A percentile compares a stretch with the other conserved stretches of the same genome.
These are phyloP conservation scores for Coemansia sp. DNA, from an alignment of 192 early-diverging fungal genomes.

Conservation along the genomic window DNA sequence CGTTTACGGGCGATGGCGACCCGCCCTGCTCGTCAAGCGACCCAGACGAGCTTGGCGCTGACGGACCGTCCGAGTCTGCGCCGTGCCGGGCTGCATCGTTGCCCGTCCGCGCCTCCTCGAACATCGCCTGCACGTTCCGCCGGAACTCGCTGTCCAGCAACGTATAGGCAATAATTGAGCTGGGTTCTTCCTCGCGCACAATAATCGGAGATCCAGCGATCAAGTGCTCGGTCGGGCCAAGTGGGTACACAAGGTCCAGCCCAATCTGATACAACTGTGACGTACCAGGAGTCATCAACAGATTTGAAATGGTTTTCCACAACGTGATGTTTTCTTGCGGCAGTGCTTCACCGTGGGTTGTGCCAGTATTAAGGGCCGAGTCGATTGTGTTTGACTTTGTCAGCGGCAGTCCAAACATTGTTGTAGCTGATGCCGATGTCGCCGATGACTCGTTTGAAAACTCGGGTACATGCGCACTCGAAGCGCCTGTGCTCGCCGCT, in stretches of 20 bases:
- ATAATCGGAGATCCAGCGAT: slow-evolving; percentile 83
- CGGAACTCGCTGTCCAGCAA: slow-evolving; percentile 59
- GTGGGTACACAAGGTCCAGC: slow-evolving; percentile 47
- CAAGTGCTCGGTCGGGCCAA: slow-evolving; percentile 75
- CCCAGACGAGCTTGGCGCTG: not conserved
- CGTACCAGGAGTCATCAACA: slow-evolving; percentile 34
- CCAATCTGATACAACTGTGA: slow-evolving; percentile 49
- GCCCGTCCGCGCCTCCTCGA: slow-evolving; percentile 24
- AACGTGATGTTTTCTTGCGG: slow-evolving; percentile 40
- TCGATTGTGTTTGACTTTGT: slow-evolving; percentile 34
- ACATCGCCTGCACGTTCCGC: slow-evolving; percentile 29
- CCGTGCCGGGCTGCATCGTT: slow-evolving; percentile 13
- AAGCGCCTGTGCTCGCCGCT: slow-evolving; percentile 3
- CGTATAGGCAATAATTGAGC: slow-evolving; percentile 89
- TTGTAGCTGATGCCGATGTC: slow-evolving; percentile 13
- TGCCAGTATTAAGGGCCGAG: slow-evolving; percentile 12
- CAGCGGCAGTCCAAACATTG: slow-evolving; percentile 14
- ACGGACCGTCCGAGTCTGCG: not conserved
- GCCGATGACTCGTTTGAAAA: slow-evolving; percentile 20
- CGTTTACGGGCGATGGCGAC: slow-evolving; percentile 22
- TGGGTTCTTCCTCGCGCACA: slow-evolving; percentile 88
- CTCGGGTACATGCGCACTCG: slow-evolving; percentile 8
- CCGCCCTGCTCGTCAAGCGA: not conserved
- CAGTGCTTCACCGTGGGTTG: not conserved
- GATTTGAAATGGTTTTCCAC: slow-evolving; percentile 45